Evolutionary conservation across 495 filamentous ascomycete species (phyloP).

Genomic region (Podospora didyma): DNA sequence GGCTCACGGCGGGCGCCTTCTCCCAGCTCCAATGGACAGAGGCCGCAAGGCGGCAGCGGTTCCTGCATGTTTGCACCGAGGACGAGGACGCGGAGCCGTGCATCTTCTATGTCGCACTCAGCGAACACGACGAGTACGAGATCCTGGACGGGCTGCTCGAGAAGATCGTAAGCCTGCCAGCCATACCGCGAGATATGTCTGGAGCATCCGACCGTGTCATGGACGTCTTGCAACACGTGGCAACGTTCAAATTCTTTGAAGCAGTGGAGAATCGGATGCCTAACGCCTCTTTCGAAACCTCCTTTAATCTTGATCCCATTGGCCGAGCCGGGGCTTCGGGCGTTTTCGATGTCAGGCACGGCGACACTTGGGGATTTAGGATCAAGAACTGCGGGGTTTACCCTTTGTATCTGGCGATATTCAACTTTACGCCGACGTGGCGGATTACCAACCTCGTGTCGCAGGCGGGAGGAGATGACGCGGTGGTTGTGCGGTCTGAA

Average conservation of each 20-base stretch:
- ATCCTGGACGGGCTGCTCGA: not conserved
- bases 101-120: not conserved
- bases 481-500: conserved; percentile 1
- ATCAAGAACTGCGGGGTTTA: conserved; percentile 4
- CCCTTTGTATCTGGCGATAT: conserved; percentile 7
- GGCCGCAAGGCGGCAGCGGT: not conserved
- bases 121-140: not conserved
- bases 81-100: not conserved
- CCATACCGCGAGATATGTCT: not conserved
- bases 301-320: not conserved
- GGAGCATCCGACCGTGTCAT: not conserved
- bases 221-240: not conserved
- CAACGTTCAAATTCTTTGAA: conserved; percentile 9
- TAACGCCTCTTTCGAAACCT: not conserved
- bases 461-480: not conserved
- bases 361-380: conserved; percentile 4
- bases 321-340: not conserved
- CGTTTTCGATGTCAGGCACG: conserved; percentile 5
- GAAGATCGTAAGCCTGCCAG: not conserved
- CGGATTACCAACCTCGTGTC: conserved; percentile 5
- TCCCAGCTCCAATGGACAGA: not conserved
- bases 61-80: not conserved
- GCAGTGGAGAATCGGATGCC: conserved; percentile 1
- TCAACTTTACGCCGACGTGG: conserved; percentile 6
- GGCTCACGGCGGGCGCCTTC: not conserved